Evolutionary conservation across 2,329 filamentous ascomycete species (phyloP).

Genomic region (Fusarium proliferatum): DNA sequence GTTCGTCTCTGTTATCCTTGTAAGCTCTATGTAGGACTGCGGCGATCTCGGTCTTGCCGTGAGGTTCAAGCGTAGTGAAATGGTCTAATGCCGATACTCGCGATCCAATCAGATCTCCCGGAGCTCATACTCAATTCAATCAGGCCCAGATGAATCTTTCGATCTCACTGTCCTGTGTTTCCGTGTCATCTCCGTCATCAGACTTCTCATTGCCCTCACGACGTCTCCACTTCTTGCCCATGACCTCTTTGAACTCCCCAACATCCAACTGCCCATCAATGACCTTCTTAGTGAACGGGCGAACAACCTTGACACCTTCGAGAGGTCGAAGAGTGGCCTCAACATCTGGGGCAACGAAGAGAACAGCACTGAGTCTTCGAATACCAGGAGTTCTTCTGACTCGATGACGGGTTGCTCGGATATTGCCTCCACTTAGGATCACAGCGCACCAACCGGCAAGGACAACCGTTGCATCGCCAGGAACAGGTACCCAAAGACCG

Average conservation of each 20-base stretch:
- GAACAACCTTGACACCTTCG: neutral
- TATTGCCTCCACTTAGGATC: neutral
- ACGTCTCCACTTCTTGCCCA: conserved; percentile 2
- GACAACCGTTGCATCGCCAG: conserved; percentile 1
- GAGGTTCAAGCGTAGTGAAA: neutral
- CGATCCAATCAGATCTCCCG: neutral
- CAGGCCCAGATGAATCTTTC: neutral
- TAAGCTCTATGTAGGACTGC: neutral
- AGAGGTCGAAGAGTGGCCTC: neutral
- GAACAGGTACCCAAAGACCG: neutral
- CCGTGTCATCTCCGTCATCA: neutral
- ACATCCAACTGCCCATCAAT: neutral
- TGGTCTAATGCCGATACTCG: neutral
- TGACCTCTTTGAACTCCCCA: neutral
- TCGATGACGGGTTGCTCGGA: neutral
- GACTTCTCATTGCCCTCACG: neutral
- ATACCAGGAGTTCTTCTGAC: neutral
- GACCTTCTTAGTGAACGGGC: neutral
- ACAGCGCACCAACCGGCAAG: conserved; percentile 4
- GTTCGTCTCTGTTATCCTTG: neutral
- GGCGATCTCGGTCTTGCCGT: neutral
- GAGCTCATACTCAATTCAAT: neutral
- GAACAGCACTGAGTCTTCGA: neutral
- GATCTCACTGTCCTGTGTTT: neutral
- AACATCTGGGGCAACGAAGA: neutral